Base-by-base conservation (phyloP, 2,329 filamentous ascomycete species). In the Beauveria asiatica region DNA sequence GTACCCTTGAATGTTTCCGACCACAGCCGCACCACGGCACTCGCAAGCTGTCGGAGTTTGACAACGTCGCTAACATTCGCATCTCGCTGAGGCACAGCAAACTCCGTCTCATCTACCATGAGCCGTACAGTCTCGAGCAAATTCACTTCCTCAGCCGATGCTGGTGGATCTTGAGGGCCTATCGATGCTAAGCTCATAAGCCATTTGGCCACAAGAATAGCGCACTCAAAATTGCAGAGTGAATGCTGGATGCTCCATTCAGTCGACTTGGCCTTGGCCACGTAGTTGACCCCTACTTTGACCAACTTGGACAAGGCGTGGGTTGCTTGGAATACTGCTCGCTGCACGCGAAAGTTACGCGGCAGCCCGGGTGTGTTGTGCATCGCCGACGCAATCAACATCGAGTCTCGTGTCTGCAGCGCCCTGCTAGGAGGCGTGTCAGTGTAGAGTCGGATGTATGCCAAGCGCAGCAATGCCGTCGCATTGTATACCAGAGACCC, bases 301-400 rank as follows among this genome's bases (percentile, higher is more conserved):
- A 87, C 83, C 25, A 86, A 74, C 75, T 88, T 84, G 3, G 84
- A 86, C 41, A 90, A 73, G 0, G 86, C 85, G 67, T 89, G 86
- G 30, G 86, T 83, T 1, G 85, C 83, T 66, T 89, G 86, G 30
- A 87, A 79, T 0, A 89, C 81, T 1, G 86, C 86, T 50, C 84
- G 76, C 39, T 83, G 84, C 25, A 88, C 77, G 37, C 83, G 80
- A 21, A 80, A 74, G 57, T 81, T 85, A 56, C 86, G 78, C 21
- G 81, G 76, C 11, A 87, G 77, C 27, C 81, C 74, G 1, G 84
- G 83, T 19, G 82, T 82, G 52, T 81, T 78, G 58, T 78, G 78
- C 63, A 89, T 80, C 1, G 83, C 80, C 42, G 78, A 78, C 1
- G 85, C 85, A 62, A 89, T 85, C 30, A 82, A 70, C 51, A 78